Evolutionary conservation across 331 rosid species (phyloP).

Genomic region (Pyracantha coccinea): DNA sequence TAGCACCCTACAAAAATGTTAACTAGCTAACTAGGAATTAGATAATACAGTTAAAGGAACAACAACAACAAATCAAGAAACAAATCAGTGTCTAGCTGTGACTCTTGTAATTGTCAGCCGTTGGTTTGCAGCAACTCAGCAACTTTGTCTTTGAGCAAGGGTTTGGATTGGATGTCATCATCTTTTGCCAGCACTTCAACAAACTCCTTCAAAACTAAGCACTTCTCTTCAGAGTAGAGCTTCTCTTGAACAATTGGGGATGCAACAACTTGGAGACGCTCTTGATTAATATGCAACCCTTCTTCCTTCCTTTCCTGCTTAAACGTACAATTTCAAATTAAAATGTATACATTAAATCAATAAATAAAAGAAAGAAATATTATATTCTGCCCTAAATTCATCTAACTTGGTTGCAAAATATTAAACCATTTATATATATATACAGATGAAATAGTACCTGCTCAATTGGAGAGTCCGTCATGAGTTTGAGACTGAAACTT

Average conservation of each 20-base stretch:
- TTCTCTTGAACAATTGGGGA: conserved; percentile 61
- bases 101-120: not conserved
- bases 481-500: conserved; percentile 46
- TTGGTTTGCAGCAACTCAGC: not conserved
- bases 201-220: conserved; percentile 48
- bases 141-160: conserved; percentile 3
- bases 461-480: not conserved
- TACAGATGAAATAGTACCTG: conserved; percentile 17
- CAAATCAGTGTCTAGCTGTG: not conserved
- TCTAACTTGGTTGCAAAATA: not conserved
- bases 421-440: not conserved
- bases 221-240: conserved; percentile 52
- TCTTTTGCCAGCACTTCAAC: conserved; percentile 29
- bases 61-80: not conserved
- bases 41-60: not conserved
- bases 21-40: not conserved
- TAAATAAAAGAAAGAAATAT: not conserved
- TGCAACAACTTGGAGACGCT: conserved; percentile 24
- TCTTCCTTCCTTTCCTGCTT: conserved; percentile 29
- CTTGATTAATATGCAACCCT: conserved; percentile 10
- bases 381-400: not conserved
- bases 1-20: not conserved
- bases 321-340: not conserved
- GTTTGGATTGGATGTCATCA: conserved; percentile 1
- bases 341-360: not conserved